Conservation (phyloP, 768 basidiomycete species). For the Phanerodontia chrysosporium region DNA sequence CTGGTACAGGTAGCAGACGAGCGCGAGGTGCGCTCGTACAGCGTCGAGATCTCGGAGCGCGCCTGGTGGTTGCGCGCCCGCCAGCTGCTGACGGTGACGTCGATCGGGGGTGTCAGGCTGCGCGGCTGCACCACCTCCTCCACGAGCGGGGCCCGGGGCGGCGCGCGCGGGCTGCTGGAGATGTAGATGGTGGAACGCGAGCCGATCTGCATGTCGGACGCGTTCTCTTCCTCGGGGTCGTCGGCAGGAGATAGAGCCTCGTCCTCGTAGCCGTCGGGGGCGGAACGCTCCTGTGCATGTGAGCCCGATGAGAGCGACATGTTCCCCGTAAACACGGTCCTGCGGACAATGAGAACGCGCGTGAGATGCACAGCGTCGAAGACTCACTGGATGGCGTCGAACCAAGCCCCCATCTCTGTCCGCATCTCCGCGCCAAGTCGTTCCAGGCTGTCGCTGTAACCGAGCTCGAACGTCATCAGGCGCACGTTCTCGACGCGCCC, state of each 20-base stretch:
- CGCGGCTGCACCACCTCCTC: not conserved
- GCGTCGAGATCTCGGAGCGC: not conserved
- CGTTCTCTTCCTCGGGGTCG: not conserved
- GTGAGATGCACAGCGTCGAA: not conserved
- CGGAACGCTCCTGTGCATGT: not conserved
- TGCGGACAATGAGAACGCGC: not conserved
- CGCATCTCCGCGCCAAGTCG: constrained; percentile 2
- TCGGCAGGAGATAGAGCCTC: not conserved
- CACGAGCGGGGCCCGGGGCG: not conserved
- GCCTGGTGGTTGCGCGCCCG: not conserved
- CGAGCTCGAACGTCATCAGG: constrained; percentile 3
- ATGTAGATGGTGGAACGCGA: constrained; percentile 1
- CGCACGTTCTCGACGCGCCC: constrained; percentile 1
- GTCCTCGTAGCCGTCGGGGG: not conserved
- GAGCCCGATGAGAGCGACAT: constrained; percentile 5
- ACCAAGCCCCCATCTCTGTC: constrained; percentile 10
- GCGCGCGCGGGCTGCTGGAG: not conserved
- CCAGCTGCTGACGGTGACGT: not conserved
- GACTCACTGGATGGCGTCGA: constrained; percentile 9
- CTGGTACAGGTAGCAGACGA: no score
- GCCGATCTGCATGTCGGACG: not conserved
- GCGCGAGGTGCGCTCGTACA: not conserved
- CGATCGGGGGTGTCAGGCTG: not conserved
- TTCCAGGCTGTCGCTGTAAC: constrained; percentile 11
- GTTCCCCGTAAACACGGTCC: constrained; percentile 9